Evolutionary conservation across 1,284 basidiomycete genomes (phyloP).

Genomic region (Volvariella surrecta): DNA sequence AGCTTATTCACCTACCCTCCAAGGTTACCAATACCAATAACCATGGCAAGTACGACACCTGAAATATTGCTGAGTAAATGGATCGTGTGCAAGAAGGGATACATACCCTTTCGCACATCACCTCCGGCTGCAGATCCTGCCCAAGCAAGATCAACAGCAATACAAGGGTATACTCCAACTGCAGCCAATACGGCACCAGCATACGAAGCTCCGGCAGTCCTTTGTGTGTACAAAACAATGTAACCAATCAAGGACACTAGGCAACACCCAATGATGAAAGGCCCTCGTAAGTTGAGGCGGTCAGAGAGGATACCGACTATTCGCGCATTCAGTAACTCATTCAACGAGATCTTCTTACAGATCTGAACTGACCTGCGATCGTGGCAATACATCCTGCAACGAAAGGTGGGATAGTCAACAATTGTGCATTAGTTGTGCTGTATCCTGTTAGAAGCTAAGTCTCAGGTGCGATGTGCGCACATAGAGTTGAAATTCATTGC

Average conservation of each 20-base stretch:
- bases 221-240: constrained; percentile 32
- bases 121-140: constrained; percentile 48
- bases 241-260: constrained; percentile 36
- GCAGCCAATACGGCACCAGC: constrained; percentile 43
- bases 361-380: constrained; percentile 18
- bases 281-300: constrained; percentile 30
- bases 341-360: not conserved
- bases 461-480: not conserved
- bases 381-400: constrained; percentile 33
- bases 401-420: constrained; percentile 48
- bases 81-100: not conserved
- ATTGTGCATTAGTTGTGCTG: constrained; percentile 45
- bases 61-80: constrained; percentile 15
- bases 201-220: constrained; percentile 31
- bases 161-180: constrained; percentile 44
- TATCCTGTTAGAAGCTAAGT: constrained; percentile 25
- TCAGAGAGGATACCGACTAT: constrained; percentile 33
- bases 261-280: constrained; percentile 31
- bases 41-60: constrained; percentile 48
- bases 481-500: not conserved
- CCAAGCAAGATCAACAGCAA: constrained; percentile 49
- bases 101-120: constrained; percentile 24
- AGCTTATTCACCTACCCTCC: constrained; percentile 31
- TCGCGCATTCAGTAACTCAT: not conserved
- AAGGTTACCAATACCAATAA: constrained; percentile 44